A percentile compares a stretch with the other conserved stretches of the same genome.
These are phyloP conservation scores for Barbatosphaeria neglecta DNA, from an alignment of 495 filamentous ascomycete genomes.

Conservation along the genomic window DNA sequence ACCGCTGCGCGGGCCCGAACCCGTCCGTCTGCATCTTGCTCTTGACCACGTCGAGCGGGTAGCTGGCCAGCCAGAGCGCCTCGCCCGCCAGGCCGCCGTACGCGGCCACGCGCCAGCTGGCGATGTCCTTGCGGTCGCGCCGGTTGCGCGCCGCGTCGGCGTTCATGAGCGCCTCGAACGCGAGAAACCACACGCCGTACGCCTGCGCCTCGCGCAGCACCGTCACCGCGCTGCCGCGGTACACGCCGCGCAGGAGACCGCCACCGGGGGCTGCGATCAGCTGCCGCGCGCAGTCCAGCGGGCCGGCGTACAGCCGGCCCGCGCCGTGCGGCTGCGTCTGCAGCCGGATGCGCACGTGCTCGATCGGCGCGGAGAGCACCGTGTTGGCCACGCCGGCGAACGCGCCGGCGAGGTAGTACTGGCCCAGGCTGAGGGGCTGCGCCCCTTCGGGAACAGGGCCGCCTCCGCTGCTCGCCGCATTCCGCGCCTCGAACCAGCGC, in stretches of 20 bases:
- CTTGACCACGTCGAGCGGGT: conserved; percentile 96
- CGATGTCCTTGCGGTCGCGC: conserved; percentile 62
- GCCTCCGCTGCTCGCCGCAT: too few relatives aligned
- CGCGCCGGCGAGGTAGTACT: conserved; percentile 86
- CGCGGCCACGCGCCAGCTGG: conserved; percentile 71
- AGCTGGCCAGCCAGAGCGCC: conserved; percentile 82
- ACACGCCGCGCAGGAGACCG: conserved; percentile 60
- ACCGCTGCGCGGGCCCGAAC: conserved; percentile 53
- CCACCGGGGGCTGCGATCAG: conserved; percentile 54
- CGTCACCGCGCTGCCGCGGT: conserved; percentile 79
- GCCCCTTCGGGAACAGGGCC: too few relatives aligned
- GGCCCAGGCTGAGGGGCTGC: too few relatives aligned
- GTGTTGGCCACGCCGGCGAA: conserved; percentile 89
- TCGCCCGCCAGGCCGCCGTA: conserved; percentile 94
- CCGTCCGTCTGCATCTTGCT: conserved; percentile 99
- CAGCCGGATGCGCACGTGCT: conserved; percentile 94
- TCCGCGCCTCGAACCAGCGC: conserved; percentile 66
- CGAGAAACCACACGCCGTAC: conserved; percentile 89
- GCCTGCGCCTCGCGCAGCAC: conserved; percentile 82
- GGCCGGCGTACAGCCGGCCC: conserved; percentile 66
- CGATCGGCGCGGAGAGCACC: conserved; percentile 81
- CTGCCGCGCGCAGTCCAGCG: conserved; percentile 81
- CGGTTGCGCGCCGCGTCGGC: conserved; percentile 65
- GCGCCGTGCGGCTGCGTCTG: conserved; percentile 92
- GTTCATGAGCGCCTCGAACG: conserved; percentile 96